Evolutionary conservation across 768 basidiomycete genomes (phyloP).

Genomic region (Rhizopogon rudus): DNA sequence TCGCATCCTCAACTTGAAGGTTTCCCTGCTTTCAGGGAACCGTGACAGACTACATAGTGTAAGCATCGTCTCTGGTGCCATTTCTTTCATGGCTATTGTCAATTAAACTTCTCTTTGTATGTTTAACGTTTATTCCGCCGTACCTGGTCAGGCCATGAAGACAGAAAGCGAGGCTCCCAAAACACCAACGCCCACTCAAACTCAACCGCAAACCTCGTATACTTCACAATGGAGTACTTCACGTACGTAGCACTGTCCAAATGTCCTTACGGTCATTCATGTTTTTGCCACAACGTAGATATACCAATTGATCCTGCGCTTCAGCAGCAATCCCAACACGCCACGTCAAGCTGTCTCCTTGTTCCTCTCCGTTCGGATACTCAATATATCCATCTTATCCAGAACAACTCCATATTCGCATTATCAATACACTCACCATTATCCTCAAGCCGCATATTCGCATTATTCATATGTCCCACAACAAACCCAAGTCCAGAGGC

Average conservation of each 20-base stretch:
- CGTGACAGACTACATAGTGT: too few relatives aligned
- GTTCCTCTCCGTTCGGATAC: neutral
- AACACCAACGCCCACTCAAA: constrained; percentile 28
- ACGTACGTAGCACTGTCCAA: constrained; percentile 24
- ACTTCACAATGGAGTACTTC: constrained; percentile 35
- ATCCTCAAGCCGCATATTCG: constrained; percentile 31
- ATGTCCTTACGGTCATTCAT: neutral
- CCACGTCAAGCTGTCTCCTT: constrained; percentile 30
- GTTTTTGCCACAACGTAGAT: constrained; percentile 30
- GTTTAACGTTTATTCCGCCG: neutral
- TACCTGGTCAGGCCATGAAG: constrained; percentile 30
- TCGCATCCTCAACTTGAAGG: neutral
- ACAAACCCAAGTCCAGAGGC: constrained; percentile 25
- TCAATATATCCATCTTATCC: constrained; percentile 9
- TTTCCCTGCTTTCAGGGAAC: too few relatives aligned
- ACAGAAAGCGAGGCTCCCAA: constrained; percentile 33
- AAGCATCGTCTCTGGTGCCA: neutral
- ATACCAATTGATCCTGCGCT: constrained; percentile 68
- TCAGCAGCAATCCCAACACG: constrained; percentile 50
- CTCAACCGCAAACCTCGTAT: constrained; percentile 24
- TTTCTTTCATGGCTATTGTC: neutral
- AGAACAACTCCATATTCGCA: constrained; percentile 48
- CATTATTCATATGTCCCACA: constrained; percentile 39
- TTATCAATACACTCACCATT: constrained; percentile 36
- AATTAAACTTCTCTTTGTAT: neutral